Percentiles rank a stretch among this genome's conserved stretches.
Evolutionary conservation across 108 stramenopile genomes (phyloP).

Genomic region (Skeletonema grethae): DNA sequence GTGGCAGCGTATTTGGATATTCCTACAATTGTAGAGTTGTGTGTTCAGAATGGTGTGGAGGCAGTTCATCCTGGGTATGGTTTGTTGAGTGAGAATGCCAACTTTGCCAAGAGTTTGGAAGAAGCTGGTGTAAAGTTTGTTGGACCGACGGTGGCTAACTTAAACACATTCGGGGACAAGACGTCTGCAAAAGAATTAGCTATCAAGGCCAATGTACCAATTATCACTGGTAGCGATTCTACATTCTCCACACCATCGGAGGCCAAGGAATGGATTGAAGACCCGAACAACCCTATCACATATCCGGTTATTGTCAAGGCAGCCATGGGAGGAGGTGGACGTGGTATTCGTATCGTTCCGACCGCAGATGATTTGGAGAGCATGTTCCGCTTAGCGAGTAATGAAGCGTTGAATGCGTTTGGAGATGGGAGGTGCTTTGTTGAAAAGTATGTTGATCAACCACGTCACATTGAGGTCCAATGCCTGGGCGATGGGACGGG

Average conservation of each 20-base stretch:
- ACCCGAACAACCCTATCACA: constrained; percentile 70
- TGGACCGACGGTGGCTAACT: constrained; percentile 91
- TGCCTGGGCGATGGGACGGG: constrained; percentile 94
- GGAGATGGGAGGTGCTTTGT: constrained; percentile 94
- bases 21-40: constrained; percentile 80
- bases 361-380: constrained; percentile 67
- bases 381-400: constrained; percentile 73
- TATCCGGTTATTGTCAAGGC: constrained; percentile 98
- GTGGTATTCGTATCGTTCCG: constrained; percentile 93
- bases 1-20: constrained; percentile 95
- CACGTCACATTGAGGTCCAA: constrained; percentile 97
- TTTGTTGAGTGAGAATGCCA: constrained; percentile 84
- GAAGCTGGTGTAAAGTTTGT: constrained; percentile 88
- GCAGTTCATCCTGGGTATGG: constrained; percentile 94
- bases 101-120: constrained; percentile 75
- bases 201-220: constrained; percentile 82
- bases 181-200: constrained; percentile 90
- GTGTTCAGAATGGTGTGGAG: constrained; percentile 80
- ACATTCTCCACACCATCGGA: constrained; percentile 83
- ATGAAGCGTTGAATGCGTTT: constrained; percentile 91
- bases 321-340: constrained; percentile 94
- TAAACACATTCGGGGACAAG: constrained; percentile 81
- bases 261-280: constrained; percentile 77
- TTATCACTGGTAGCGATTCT: constrained; percentile 89
- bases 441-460: constrained; percentile 90